Base-by-base conservation (phyloP, 768 basidiomycete species). In the Boletus speciosus region DNA sequence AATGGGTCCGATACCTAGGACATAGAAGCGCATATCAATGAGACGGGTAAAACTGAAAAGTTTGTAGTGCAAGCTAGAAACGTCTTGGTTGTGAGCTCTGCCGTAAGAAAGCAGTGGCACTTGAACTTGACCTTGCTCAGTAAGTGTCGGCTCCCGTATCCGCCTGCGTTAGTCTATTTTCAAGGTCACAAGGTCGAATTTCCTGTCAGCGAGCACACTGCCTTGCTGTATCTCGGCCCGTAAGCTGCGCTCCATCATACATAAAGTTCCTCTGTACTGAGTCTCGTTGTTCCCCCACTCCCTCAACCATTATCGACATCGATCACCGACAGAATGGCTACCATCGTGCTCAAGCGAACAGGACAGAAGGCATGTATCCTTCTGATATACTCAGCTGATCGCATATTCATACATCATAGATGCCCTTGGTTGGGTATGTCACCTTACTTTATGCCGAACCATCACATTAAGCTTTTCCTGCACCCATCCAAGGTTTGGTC, bases 1-100 rank as follows among this genome's bases (percentile, higher is more conserved):
- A 57, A 96, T 81, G 41, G 92, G 79, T 46, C 93, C 93, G 39
- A 93, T 70, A 61, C 93, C 93, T 58, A 90, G 78, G 58, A 90
- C 65, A 74, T 90, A 86, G 66, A 88, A 79, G 57, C 79, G 85
- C 88, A 91, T 62, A 45, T 27, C 15, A 29, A 42, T 10, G 47
- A 29, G 25, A 38, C 29, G 5, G 25, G 6, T 27, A 27, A 23
- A 23, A 2, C 3, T 27, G 6, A 27, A 27, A 27, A 27, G 25
- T 25, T 25, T 25, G 4, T 25, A 4, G 23, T 23, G 25, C 19
- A 19, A 19, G 19, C 25, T 25, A 4, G 23, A 23, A 39, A 47
- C 16, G n/a, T 19, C 29, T 49, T 31, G 25, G 25, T 25, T 41
- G 40, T 41, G 40, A 42, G 25, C 5, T 42, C 9, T 42, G 21